Conservation (phyloP, 768 basidiomycete genomes). For the Mycena capillaripes region DNA sequence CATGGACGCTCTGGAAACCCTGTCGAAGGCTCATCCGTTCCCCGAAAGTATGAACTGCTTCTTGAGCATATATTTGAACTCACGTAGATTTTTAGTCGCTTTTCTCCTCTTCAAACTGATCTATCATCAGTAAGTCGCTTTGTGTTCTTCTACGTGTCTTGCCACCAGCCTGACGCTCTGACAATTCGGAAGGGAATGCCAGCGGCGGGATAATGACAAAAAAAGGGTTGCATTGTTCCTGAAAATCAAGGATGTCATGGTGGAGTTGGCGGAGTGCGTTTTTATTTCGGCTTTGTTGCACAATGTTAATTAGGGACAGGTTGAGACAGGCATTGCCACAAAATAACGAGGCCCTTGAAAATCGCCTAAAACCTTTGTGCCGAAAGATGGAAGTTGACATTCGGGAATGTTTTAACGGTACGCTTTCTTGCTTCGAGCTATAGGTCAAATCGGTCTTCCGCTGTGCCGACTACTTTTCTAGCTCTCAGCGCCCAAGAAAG, state of each 20-base stretch:
- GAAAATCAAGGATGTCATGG: no score
- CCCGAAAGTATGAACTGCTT: background rate
- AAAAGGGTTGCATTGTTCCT: no score
- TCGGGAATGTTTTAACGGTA: constrained; percentile 18
- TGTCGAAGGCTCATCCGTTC: constrained; percentile 12
- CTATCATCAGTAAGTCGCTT: background rate
- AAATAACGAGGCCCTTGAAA: background rate
- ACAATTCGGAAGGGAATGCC: no score
- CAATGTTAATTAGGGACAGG: no score
- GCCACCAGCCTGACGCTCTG: no score
- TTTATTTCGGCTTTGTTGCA: no score
- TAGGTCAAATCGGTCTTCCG: background rate
- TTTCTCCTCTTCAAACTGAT: constrained; percentile 1
- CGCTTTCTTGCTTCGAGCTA: background rate
- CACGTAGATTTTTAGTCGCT: background rate
- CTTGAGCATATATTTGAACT: background rate
- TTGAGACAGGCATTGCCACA: no score
- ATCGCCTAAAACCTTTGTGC: background rate
- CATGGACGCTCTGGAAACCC: constrained; percentile 6
- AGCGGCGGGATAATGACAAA: no score
- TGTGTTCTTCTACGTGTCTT: background rate
- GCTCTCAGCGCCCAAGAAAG: background rate
- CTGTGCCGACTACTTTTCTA: no score
- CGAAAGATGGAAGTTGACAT: constrained; percentile 11
- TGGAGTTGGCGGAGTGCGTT: no score